Percentiles rank a stretch among this genome's conserved stretches.
Conservation (phyloP, 139 green algal genomes). For the Volvox reticuliferus region DNA sequence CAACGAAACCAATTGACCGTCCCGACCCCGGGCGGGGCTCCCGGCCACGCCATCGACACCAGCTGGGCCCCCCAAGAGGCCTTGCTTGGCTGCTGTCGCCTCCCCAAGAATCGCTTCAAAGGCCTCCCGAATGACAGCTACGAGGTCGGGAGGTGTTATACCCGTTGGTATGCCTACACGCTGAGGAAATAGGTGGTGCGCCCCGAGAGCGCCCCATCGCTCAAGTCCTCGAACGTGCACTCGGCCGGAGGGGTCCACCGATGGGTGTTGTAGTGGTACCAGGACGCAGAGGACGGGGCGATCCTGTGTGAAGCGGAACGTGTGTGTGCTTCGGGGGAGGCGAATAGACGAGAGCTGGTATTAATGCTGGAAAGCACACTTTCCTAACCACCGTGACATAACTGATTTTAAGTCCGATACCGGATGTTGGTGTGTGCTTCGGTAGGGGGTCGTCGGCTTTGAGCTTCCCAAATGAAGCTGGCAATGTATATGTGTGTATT, state of each 20-base stretch:
- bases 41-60: background rate
- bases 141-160: constrained; percentile 42
- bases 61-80: background rate
- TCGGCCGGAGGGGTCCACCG: constrained; percentile 62
- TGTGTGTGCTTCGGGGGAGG: background rate
- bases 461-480: no score
- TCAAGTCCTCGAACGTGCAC: constrained; percentile 40
- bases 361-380: no score
- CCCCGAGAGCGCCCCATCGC: constrained; percentile 35
- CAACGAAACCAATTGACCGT: background rate
- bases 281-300: constrained; percentile 64
- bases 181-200: background rate
- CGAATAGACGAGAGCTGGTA: background rate
- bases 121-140: constrained; percentile 62
- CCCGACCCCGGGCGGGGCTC: background rate
- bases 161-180: background rate
- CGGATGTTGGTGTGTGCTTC: no score
- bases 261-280: constrained; percentile 65
- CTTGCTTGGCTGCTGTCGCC: background rate
- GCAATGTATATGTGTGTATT: no score
- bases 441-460: no score
- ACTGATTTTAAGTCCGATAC: no score
- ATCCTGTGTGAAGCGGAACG: constrained; percentile 48
- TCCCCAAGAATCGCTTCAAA: constrained; percentile 8
- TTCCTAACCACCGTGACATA: no score